Percentiles rank a stretch among this genome's conserved stretches.
phyloP scores from a whole-genome alignment of 768 basidiomycete species.

The Hypsizygus marmoreus region DNA sequence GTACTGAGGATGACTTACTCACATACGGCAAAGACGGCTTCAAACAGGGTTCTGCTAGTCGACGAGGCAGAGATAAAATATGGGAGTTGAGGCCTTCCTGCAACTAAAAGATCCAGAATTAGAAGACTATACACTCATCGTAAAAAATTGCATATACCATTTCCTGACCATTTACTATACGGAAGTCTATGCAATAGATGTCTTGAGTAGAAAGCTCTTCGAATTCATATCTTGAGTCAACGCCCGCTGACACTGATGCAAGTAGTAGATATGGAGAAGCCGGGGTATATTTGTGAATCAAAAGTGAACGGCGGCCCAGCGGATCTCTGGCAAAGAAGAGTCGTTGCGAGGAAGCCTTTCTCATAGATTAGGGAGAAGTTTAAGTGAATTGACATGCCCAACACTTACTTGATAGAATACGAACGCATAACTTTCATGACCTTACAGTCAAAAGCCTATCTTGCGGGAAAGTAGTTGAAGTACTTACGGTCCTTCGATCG shows the following conservation, averaged over 20 bases:
- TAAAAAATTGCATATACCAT: constrained; percentile 2
- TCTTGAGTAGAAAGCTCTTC: constrained; percentile 63
- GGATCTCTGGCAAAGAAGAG: constrained; percentile 83
- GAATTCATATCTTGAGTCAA: constrained; percentile 45
- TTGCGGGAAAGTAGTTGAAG: background rate
- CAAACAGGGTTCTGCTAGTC: constrained; percentile 1
- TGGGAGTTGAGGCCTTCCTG: constrained; percentile 13
- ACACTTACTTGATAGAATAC: constrained; percentile 70
- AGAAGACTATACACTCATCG: background rate
- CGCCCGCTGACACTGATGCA: constrained; percentile 64
- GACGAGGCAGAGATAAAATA: constrained; percentile 17
- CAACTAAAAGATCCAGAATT: constrained; percentile 1
- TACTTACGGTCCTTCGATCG: constrained; percentile 82
- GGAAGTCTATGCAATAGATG: constrained; percentile 57
- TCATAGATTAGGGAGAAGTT: constrained; percentile 8
- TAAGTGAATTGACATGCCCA: background rate
- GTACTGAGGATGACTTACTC: constrained; percentile 14
- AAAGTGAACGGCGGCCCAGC: constrained; percentile 81
- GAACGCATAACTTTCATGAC: constrained; percentile 70
- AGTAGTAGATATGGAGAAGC: constrained; percentile 57
- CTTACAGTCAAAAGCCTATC: background rate
- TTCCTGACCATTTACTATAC: too few relatives aligned
- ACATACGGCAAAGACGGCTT: constrained; percentile 27
- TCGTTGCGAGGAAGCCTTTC: constrained; percentile 42
- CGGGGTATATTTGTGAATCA: constrained; percentile 62